Percentiles rank a stretch among this genome's conserved stretches.
phyloP scores from a whole-genome alignment of 164 flowering plant genomes.

The Chimonanthus salicifolius region DNA sequence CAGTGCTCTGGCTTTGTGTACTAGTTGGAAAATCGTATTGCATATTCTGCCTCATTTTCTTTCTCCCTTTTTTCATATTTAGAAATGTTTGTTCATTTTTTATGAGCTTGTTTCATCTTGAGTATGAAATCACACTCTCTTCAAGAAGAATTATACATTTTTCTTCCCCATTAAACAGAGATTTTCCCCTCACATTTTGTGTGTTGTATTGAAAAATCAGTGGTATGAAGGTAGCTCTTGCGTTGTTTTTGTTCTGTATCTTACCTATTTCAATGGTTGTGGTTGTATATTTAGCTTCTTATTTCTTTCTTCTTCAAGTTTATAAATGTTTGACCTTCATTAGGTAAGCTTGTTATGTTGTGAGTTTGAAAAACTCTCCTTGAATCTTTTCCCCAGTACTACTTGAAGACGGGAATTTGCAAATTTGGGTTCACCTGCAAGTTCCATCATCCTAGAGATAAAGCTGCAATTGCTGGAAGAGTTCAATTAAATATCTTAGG shows the following conservation, averaged over 20 bases:
- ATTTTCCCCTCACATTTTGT: too few species aligned
- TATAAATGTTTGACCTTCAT: not conserved
- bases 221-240: too few species aligned
- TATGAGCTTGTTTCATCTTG: not conserved
- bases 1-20: not conserved
- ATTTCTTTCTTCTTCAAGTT: not conserved
- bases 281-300: not conserved
- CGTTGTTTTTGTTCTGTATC: too few species aligned
- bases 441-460: slow-evolving; percentile 93
- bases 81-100: not conserved
- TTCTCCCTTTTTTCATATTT: not conserved
- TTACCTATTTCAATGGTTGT: too few species aligned
- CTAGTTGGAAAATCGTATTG: not conserved
- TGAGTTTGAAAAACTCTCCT: not conserved
- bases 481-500: slow-evolving; percentile 75
- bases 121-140: not conserved
- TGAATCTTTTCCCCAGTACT: slow-evolving; percentile 50
- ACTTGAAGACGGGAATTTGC: slow-evolving; percentile 92
- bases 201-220: too few species aligned
- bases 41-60: too few species aligned
- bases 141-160: too few species aligned
- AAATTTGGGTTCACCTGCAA: slow-evolving; percentile 98
- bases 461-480: slow-evolving; percentile 89
- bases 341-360: not conserved
- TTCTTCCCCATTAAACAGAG: too few species aligned